These are phyloP conservation scores for Suhomyces ambrosiae DNA, from an alignment of 1,139 yeast genomes.

Conservation along the genomic window DNA sequence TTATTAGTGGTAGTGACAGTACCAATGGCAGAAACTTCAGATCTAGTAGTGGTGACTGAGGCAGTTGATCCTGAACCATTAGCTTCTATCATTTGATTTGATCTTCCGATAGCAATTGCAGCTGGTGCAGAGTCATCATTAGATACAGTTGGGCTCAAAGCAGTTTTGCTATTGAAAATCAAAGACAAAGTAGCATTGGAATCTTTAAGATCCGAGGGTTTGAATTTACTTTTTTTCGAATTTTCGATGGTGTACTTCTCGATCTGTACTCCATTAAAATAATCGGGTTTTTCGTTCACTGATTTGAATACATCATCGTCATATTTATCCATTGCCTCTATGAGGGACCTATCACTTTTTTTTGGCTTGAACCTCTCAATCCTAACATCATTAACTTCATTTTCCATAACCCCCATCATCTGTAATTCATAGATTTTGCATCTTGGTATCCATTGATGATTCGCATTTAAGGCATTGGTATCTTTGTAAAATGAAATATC, in stretches of 20 bases:
- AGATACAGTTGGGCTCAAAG: slow-evolving; percentile 18
- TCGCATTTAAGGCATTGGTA: slow-evolving; percentile 34
- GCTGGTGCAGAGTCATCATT: slow-evolving; percentile 2
- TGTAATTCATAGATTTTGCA: slow-evolving; percentile 93
- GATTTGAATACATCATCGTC: slow-evolving; percentile 57
- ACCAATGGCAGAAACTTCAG: slow-evolving; percentile 6
- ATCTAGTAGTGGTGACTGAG: not conserved
- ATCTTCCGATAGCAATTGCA: slow-evolving; percentile 3
- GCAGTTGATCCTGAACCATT: not conserved
- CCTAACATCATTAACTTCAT: slow-evolving; percentile 68
- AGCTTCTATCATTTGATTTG: slow-evolving; percentile 1
- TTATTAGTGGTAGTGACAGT: slow-evolving; percentile 33
- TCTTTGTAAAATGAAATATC: slow-evolving; percentile 88
- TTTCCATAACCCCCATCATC: slow-evolving; percentile 98
- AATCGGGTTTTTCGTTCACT: slow-evolving; percentile 17
- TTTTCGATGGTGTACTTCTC: slow-evolving; percentile 12
- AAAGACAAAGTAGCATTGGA: slow-evolving; percentile 31
- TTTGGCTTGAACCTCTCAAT: slow-evolving; percentile 52
- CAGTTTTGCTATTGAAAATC: slow-evolving; percentile 25
- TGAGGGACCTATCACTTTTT: slow-evolving; percentile 34
- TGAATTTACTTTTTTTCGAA: slow-evolving; percentile 5
- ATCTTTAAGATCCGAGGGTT: slow-evolving; percentile 18
- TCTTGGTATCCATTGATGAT: slow-evolving; percentile 78
- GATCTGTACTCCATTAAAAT: slow-evolving; percentile 15
- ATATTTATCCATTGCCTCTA: slow-evolving; percentile 59